phyloP scores from a whole-genome alignment of 2,329 filamentous ascomycete species.

The Trichoderma koningiopsis region DNA sequence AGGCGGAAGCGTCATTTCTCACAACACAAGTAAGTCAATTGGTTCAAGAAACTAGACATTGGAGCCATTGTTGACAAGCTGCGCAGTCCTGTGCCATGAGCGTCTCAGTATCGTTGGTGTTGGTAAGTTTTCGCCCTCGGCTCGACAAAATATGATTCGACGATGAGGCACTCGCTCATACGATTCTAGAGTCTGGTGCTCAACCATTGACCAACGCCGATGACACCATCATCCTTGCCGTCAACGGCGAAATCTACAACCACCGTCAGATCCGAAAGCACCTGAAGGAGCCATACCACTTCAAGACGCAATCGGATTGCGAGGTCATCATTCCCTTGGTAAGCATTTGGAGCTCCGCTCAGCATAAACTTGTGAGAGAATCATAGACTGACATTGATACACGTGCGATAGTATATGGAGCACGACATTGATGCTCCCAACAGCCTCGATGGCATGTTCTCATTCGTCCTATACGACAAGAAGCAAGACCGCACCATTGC shows the following conservation, averaged over 20 bases:
- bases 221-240: constrained; percentile 82
- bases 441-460: constrained; percentile 98
- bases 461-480: constrained; percentile 97
- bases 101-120: constrained; percentile 97
- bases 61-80: constrained; percentile 34
- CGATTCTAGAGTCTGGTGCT: constrained; percentile 76
- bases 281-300: constrained; percentile 82
- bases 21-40: constrained; percentile 78
- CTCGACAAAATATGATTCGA: not conserved
- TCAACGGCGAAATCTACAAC: constrained; percentile 99
- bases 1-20: constrained; percentile 87
- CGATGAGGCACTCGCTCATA: constrained; percentile 28
- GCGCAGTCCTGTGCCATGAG: constrained; percentile 88
- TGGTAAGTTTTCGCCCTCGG: constrained; percentile 58
- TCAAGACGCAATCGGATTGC: constrained; percentile 98
- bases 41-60: not conserved
- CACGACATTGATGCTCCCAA: constrained; percentile 90
- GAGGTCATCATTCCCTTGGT: constrained; percentile 98
- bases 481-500: constrained; percentile 88
- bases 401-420: constrained; percentile 72
- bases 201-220: constrained; percentile 95
- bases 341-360: constrained; percentile 40
- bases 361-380: not conserved
- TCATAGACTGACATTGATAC: not conserved
- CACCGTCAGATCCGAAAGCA: constrained; percentile 90